phyloP scores from a whole-genome alignment of 2,329 filamentous ascomycete genomes.

The Akanthomyces dipterigenus region DNA sequence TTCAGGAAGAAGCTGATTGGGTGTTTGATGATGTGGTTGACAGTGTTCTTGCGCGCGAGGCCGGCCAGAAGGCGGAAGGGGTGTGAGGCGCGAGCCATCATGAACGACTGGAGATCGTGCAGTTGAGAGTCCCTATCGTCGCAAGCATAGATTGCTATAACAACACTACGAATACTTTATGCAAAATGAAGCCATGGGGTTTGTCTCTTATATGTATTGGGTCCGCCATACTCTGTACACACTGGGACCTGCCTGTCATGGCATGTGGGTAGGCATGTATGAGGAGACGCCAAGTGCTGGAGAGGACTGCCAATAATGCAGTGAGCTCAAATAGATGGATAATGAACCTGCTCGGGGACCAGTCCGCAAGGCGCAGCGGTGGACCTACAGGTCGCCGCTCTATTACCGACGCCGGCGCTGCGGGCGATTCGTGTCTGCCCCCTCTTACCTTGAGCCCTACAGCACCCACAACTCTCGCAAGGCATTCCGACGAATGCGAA shows the following conservation, averaged over 20 bases:
- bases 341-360: not conserved
- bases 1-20: slow-evolving; percentile 20
- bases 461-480: not conserved
- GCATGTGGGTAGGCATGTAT: not conserved
- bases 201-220: not conserved
- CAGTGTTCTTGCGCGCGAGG: slow-evolving; percentile 19
- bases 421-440: not conserved
- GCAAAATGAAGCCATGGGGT: not conserved
- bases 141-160: not conserved
- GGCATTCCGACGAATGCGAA: slow-evolving; percentile 9
- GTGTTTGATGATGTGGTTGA: slow-evolving; percentile 17
- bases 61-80: slow-evolving; percentile 12
- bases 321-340: not conserved
- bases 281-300: not conserved
- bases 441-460: not conserved
- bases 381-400: not conserved
- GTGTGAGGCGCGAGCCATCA: not conserved
- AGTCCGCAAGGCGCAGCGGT: not conserved
- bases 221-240: not conserved
- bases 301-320: not conserved
- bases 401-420: not conserved
- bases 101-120: not conserved
- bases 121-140: not conserved
- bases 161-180: not conserved
- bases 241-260: not conserved